Evolutionary conservation across 352 stramenopile species (phyloP).

Genomic region (Albugo candida): DNA sequence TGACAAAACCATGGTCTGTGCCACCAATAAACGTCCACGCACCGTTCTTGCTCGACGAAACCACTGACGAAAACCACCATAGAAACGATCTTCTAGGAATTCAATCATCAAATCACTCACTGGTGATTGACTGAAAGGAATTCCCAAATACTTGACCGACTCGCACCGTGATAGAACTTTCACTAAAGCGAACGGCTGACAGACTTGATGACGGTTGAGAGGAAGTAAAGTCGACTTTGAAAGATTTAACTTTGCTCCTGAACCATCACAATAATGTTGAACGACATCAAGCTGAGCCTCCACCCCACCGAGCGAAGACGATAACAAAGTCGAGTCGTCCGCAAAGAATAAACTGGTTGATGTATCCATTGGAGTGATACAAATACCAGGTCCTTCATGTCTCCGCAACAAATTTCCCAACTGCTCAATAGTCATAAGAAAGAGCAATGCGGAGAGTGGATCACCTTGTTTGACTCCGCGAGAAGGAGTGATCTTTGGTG

Average conservation of each 20-base stretch:
- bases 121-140: slow-evolving; percentile 5
- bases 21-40: slow-evolving; percentile 1
- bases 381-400: not conserved
- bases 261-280: slow-evolving; percentile 3
- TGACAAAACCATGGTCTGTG: slow-evolving; percentile 3
- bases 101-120: slow-evolving; percentile 4
- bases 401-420: slow-evolving; percentile 2
- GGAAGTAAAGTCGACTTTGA: slow-evolving; percentile 5
- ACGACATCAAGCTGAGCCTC: slow-evolving; percentile 6
- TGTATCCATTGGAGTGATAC: not conserved
- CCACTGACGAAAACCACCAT: slow-evolving; percentile 7
- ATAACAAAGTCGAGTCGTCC: slow-evolving; percentile 8
- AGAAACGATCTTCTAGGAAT: slow-evolving; percentile 7
- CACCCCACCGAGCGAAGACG: not conserved
- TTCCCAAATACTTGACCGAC: slow-evolving; percentile 6
- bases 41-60: slow-evolving; percentile 5
- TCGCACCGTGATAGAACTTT: slow-evolving; percentile 3
- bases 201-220: slow-evolving; percentile 3
- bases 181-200: slow-evolving; percentile 1
- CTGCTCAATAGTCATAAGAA: slow-evolving; percentile 2
- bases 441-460: slow-evolving; percentile 9
- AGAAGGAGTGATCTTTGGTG: slow-evolving; percentile 5
- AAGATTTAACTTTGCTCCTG: slow-evolving; percentile 4
- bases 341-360: slow-evolving; percentile 4
- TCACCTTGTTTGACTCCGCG: slow-evolving; percentile 7